Conservation (phyloP, 2,329 filamentous ascomycete genomes). For the Mariannaea sp. region DNA sequence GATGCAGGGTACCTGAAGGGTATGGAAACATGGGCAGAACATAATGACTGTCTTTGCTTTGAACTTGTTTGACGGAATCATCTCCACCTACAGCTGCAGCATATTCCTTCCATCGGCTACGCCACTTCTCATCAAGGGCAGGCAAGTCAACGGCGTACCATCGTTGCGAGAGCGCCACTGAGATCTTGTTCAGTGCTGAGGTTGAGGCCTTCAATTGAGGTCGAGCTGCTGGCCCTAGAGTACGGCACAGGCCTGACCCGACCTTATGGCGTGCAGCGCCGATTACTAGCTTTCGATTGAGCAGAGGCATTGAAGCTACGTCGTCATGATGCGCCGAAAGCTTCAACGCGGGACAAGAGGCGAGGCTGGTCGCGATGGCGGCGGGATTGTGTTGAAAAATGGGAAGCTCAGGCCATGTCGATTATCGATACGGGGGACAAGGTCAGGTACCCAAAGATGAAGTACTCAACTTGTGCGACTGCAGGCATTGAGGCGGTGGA, state of each 20-base stretch:
- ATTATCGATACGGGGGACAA: too few species aligned
- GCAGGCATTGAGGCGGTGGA: slow-evolving; percentile 18
- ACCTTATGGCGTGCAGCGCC: slow-evolving; percentile 29
- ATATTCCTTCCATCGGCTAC: slow-evolving; percentile 49
- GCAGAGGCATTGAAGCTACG: slow-evolving; percentile 36
- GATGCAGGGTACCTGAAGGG: slow-evolving; percentile 82
- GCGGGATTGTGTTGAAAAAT: too few species aligned
- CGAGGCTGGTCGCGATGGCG: too few species aligned
- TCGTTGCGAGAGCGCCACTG: slow-evolving; percentile 32
- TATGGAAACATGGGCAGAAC: slow-evolving; percentile 94
- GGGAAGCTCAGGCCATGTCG: slow-evolving; percentile 32
- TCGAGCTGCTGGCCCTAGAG: slow-evolving; percentile 18
- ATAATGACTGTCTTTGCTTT: slow-evolving; percentile 57
- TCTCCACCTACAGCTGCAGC: slow-evolving; percentile 1
- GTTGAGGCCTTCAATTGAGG: slow-evolving; percentile 24
- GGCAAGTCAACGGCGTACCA: slow-evolving; percentile 53
- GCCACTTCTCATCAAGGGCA: slow-evolving; percentile 57
- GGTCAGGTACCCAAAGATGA: too few species aligned
- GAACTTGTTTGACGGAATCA: slow-evolving; percentile 22
- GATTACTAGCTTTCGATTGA: slow-evolving; percentile 38
- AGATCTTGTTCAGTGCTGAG: slow-evolving; percentile 13
- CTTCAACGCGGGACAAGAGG: background rate
- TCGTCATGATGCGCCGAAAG: slow-evolving; percentile 34
- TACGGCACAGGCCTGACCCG: slow-evolving; percentile 19
- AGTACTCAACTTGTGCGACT: slow-evolving; percentile 26